Conservation (phyloP, 176 grass and related monocot genomes). For the Phoenix dactylifera region DNA sequence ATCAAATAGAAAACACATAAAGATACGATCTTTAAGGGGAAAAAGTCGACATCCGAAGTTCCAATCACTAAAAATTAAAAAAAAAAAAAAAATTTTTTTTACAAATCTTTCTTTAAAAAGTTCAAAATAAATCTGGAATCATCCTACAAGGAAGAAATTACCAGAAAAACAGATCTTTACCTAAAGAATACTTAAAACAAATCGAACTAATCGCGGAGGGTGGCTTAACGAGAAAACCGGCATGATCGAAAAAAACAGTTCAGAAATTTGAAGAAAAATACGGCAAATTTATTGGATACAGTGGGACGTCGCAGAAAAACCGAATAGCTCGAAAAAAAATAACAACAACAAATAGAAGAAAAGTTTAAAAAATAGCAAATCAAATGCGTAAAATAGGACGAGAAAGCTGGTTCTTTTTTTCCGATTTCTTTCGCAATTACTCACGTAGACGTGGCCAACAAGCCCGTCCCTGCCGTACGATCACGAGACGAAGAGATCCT, state of each 20-base stretch:
- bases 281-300: background rate
- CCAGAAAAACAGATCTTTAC: too few relatives aligned
- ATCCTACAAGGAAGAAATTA: background rate
- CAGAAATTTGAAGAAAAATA: background rate
- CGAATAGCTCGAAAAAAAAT: background rate
- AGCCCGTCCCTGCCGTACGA: slow-evolving; percentile 38
- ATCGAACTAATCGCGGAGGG: too few relatives aligned
- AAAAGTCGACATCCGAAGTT: too few relatives aligned
- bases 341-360: background rate
- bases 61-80: too few relatives aligned
- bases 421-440: background rate
- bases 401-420: background rate
- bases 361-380: background rate
- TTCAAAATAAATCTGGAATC: background rate
- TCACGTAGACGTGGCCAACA: slow-evolving; percentile 42
- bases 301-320: background rate
- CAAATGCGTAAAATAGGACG: background rate
- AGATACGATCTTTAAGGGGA: too few relatives aligned
- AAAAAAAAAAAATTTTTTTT: too few relatives aligned
- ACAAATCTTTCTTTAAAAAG: too few relatives aligned
- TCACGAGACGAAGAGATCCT: slow-evolving; percentile 38
- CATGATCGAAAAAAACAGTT: background rate
- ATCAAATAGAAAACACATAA: too few relatives aligned
- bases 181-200: too few relatives aligned
- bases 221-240: too few relatives aligned